Conservation (phyloP, 164 flowering plant species). For the Buxus sempervirens region DNA sequence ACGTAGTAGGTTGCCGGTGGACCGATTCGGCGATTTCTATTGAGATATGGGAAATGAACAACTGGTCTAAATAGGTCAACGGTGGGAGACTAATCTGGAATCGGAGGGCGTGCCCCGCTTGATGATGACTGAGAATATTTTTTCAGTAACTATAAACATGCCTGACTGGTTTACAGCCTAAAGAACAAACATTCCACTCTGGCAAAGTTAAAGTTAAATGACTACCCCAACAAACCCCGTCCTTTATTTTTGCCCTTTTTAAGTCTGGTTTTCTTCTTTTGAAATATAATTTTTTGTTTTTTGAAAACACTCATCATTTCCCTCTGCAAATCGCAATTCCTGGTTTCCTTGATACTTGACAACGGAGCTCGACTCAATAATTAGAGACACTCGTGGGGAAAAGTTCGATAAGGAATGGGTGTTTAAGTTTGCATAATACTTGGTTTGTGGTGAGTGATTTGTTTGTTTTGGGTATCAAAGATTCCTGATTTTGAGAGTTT, state of each 20-base stretch:
- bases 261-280: constrained; percentile 9
- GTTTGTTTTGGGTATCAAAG: neutral
- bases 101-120: constrained; percentile 12
- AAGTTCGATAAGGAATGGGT: constrained; percentile 19
- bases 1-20: too few species aligned
- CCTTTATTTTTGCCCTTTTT: neutral
- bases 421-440: constrained; percentile 6
- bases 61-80: too few species aligned
- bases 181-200: constrained; percentile 23
- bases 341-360: constrained; percentile 73
- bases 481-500: constrained; percentile 8
- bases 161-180: constrained; percentile 8
- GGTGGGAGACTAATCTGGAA: constrained; percentile 2
- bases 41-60: too few species aligned
- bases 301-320: constrained; percentile 24
- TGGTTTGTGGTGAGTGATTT: constrained; percentile 5
- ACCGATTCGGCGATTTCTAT: too few species aligned
- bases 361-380: constrained; percentile 42
- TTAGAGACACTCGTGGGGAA: constrained; percentile 21
- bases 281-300: constrained; percentile 2
- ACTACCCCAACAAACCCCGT: constrained; percentile 11
- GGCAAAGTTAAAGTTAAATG: constrained; percentile 21
- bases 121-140: constrained; percentile 14
- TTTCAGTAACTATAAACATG: constrained; percentile 15
- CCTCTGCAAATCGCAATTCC: constrained; percentile 21